Evolutionary conservation across 1,139 yeast genomes (phyloP).

Genomic region (Eremothecium coryli): DNA sequence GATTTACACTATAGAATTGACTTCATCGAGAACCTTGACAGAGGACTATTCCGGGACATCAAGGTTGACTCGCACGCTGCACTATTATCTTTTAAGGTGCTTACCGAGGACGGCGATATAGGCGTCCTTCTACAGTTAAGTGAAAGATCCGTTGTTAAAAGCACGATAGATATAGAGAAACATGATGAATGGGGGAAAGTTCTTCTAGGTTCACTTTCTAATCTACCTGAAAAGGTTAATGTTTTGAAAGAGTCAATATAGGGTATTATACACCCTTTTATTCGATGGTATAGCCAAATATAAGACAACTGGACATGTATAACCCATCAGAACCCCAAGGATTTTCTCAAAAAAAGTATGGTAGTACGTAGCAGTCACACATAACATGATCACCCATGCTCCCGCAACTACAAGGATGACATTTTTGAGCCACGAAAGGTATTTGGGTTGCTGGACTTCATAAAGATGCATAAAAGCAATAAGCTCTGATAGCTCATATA

Average conservation of each 20-base stretch:
- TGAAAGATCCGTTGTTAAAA: conserved; percentile 1
- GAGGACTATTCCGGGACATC: conserved; percentile 4
- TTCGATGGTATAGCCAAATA: conserved; percentile 25
- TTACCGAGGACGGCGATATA: background rate
- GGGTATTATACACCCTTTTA: conserved; percentile 10
- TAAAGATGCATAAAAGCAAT: conserved; percentile 13
- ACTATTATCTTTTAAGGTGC: conserved; percentile 14
- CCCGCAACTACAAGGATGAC: conserved; percentile 17
- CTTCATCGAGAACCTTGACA: conserved; percentile 13
- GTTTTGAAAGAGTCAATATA: conserved; percentile 11
- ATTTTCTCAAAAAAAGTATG: conserved; percentile 52
- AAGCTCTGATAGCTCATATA: conserved; percentile 32
- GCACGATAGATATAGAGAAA: conserved; percentile 1
- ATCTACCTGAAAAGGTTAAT: conserved; percentile 12
- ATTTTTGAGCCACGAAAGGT: conserved; percentile 7
- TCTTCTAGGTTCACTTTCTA: conserved; percentile 16
- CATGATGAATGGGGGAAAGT: conserved; percentile 1
- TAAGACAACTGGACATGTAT: conserved; percentile 34
- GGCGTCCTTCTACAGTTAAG: background rate
- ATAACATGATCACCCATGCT: conserved; percentile 40
- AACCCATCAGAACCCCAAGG: conserved; percentile 43
- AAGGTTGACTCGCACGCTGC: conserved; percentile 19
- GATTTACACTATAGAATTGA: conserved; percentile 12
- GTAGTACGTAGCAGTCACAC: conserved; percentile 51
- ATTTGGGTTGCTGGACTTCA: conserved; percentile 7